Conservation (phyloP, 2,329 filamentous ascomycete species). For the Aspergillus sp. region DNA sequence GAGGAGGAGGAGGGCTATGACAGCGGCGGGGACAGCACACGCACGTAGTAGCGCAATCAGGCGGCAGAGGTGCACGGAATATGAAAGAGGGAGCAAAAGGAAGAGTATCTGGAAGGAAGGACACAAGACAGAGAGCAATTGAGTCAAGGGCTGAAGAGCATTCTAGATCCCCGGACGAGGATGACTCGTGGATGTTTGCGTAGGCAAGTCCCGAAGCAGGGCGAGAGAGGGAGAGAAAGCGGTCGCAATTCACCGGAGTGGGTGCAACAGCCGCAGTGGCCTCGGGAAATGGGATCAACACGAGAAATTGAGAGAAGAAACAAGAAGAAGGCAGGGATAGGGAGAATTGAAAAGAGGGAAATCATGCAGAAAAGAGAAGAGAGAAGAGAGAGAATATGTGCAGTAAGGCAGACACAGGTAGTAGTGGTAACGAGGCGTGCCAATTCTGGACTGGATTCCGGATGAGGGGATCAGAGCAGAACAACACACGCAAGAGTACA, state of each 20-base stretch:
- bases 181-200: neutral
- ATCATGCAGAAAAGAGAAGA: conserved; percentile 6
- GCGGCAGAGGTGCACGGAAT: conserved; percentile 1
- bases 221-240: conserved; percentile 6
- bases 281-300: neutral
- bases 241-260: conserved; percentile 15
- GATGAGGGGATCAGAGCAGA: too few species aligned
- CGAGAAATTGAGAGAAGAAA: neutral
- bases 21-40: conserved; percentile 21
- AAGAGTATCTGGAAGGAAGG: neutral
- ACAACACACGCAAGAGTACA: too few species aligned
- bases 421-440: too few species aligned
- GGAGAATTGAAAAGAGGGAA: conserved; percentile 2
- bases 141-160: neutral
- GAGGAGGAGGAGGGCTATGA: conserved; percentile 9
- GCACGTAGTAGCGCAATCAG: conserved; percentile 19
- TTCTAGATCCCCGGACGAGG: neutral
- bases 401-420: too few species aligned
- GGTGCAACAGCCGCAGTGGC: conserved; percentile 5
- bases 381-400: conserved; percentile 3
- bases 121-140: neutral
- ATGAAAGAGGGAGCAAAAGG: neutral
- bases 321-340: conserved; percentile 7
- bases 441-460: too few species aligned
- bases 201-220: neutral